Percentiles rank a stretch among this genome's conserved stretches.
phyloP scores from a whole-genome alignment of 2,329 filamentous ascomycete species.

The Pseudogymnoascus pannorum region DNA sequence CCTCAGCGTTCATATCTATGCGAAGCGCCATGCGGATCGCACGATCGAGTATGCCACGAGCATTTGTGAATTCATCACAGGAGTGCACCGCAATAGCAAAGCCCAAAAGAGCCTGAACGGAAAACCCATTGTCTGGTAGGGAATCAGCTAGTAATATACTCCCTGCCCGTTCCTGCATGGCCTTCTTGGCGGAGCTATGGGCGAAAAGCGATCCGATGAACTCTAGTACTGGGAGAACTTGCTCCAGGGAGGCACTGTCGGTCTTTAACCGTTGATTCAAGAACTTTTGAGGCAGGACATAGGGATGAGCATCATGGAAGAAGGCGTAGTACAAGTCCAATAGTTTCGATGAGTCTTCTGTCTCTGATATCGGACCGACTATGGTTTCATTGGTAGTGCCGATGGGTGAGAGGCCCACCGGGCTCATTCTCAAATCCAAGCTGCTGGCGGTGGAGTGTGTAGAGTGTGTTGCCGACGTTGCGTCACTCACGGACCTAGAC shows the following conservation, averaged over 20 bases:
- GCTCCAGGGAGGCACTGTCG: conserved; percentile 28
- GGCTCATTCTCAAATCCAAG: neutral
- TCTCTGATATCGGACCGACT: conserved; percentile 19
- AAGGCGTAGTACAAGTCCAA: conserved; percentile 13
- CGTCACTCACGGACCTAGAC: neutral
- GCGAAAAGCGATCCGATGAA: conserved; percentile 35
- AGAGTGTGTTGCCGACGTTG: neutral
- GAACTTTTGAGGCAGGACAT: conserved; percentile 29
- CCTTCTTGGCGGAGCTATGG: neutral
- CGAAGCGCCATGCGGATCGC: conserved; percentile 9
- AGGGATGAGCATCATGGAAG: conserved; percentile 32
- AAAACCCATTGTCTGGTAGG: conserved; percentile 8
- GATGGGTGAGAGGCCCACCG: neutral
- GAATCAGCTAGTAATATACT: neutral
- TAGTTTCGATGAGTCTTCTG: conserved; percentile 15
- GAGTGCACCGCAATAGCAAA: conserved; percentile 9
- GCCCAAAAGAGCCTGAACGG: conserved; percentile 10
- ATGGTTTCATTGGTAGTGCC: neutral
- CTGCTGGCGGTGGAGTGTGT: neutral
- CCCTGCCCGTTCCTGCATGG: neutral
- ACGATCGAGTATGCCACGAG: conserved; percentile 9
- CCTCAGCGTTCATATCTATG: conserved; percentile 10
- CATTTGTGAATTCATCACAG: conserved; percentile 8
- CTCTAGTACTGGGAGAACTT: conserved; percentile 28
- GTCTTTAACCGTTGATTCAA: conserved; percentile 28